phyloP scores from a whole-genome alignment of 2,329 filamentous ascomycete species.

The Pseudopyricularia cyperi region DNA sequence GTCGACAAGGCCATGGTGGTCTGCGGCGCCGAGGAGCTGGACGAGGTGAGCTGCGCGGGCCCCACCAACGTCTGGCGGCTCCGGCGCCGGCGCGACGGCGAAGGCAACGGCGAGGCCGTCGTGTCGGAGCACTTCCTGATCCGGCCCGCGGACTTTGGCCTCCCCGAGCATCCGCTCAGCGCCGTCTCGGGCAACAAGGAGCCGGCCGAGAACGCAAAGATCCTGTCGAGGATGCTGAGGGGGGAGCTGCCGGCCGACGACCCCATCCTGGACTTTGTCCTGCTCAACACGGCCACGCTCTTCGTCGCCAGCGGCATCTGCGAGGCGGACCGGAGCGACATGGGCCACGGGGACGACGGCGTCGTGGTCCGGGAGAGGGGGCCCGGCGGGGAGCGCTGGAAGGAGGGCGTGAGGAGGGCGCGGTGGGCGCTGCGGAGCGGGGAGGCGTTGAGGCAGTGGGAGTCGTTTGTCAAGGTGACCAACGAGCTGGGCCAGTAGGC shows the following conservation, averaged over 20 bases:
- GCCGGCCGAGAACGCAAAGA: slow-evolving; percentile 76
- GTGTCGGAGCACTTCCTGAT: slow-evolving; percentile 66
- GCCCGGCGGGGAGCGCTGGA: slow-evolving; percentile 82
- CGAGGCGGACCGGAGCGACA: slow-evolving; percentile 66
- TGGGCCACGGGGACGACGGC: slow-evolving; percentile 71
- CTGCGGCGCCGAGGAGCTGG: slow-evolving; percentile 87
- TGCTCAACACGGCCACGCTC: slow-evolving; percentile 85
- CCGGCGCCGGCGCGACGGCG: slow-evolving; percentile 20
- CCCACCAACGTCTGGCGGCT: slow-evolving; percentile 82
- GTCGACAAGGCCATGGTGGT: slow-evolving; percentile 77
- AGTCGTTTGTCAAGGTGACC: slow-evolving; percentile 71
- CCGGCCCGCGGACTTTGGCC: slow-evolving; percentile 75
- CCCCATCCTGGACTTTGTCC: slow-evolving; percentile 82
- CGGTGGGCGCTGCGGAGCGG: slow-evolving; percentile 82
- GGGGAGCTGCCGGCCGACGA: slow-evolving; percentile 63
- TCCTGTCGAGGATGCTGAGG: slow-evolving; percentile 63
- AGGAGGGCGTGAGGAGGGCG: slow-evolving; percentile 79
- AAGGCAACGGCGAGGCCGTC: slow-evolving; percentile 25
- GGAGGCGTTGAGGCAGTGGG: slow-evolving; percentile 72
- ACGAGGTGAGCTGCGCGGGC: slow-evolving; percentile 89
- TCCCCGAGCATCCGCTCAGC: slow-evolving; percentile 58
- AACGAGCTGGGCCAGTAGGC: slow-evolving; percentile 27
- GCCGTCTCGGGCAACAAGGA: slow-evolving; percentile 76
- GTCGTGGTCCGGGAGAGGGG: slow-evolving; percentile 70
- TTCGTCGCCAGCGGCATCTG: slow-evolving; percentile 78